These are phyloP conservation scores for Aspergillus sp. DNA, from an alignment of 2,329 filamentous ascomycete genomes.

Conservation along the genomic window DNA sequence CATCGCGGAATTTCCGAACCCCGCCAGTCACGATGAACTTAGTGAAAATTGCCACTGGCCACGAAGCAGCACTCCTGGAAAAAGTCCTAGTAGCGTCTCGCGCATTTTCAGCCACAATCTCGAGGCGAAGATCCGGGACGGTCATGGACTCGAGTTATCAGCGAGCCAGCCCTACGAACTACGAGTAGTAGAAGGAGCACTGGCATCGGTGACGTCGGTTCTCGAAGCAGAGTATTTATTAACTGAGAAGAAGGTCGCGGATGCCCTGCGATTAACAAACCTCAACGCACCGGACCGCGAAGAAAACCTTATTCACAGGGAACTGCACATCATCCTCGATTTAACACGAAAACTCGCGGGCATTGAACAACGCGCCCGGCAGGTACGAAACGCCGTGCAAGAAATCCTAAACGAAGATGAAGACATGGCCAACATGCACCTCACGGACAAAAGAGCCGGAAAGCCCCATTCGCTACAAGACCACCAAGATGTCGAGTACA, in stretches of 20 bases:
- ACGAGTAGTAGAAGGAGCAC: slow-evolving; percentile 27
- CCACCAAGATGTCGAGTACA: slow-evolving; percentile 32
- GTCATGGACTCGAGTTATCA: slow-evolving; percentile 10
- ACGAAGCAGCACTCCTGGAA: neutral
- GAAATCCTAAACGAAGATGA: slow-evolving; percentile 29
- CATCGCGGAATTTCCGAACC: slow-evolving; percentile 5
- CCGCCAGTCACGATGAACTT: slow-evolving; percentile 2
- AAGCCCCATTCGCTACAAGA: slow-evolving; percentile 21
- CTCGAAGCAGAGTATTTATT: slow-evolving; percentile 27
- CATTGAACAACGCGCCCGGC: slow-evolving; percentile 26
- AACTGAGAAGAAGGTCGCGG: slow-evolving; percentile 8
- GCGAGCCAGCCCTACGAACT: slow-evolving; percentile 25
- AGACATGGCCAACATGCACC: slow-evolving; percentile 31
- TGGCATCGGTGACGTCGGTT: slow-evolving; percentile 25
- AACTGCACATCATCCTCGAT: slow-evolving; percentile 21
- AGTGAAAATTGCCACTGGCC: neutral
- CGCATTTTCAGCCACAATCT: slow-evolving; percentile 21
- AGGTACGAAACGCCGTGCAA: slow-evolving; percentile 26
- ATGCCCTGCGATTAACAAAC: slow-evolving; percentile 3
- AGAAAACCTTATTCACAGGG: slow-evolving; percentile 13
- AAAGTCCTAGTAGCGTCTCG: slow-evolving; percentile 6
- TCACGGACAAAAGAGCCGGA: slow-evolving; percentile 24
- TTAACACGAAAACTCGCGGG: slow-evolving; percentile 16
- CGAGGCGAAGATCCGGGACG: slow-evolving; percentile 14
- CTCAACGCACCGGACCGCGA: slow-evolving; percentile 7